Evolutionary conservation across 2,329 filamentous ascomycete genomes (phyloP).

Genomic region (Biscogniauxia sp.): DNA sequence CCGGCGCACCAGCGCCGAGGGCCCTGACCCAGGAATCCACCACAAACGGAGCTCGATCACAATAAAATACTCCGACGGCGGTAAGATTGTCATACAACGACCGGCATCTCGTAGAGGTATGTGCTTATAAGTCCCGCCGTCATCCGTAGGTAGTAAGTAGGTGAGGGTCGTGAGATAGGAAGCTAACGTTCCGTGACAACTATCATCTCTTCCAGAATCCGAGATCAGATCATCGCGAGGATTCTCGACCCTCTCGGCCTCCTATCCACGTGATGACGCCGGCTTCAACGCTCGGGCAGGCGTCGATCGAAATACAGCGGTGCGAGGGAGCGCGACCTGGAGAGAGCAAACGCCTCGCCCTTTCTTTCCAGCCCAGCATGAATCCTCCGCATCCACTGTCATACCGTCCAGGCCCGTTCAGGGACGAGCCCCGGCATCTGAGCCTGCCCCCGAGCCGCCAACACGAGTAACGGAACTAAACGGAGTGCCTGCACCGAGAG

Average conservation of each 20-base stretch:
- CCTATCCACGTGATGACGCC: neutral
- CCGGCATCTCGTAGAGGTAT: neutral
- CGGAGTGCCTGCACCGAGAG: neutral
- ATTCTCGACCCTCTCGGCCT: neutral
- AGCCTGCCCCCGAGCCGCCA: neutral
- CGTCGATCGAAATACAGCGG: neutral
- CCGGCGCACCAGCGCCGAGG: neutral
- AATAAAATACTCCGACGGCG: neutral
- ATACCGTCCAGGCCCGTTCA: neutral
- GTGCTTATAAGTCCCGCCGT: neutral
- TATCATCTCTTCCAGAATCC: neutral
- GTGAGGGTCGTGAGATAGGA: neutral
- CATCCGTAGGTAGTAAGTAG: too few species aligned
- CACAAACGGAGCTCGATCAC: neutral
- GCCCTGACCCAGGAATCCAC: neutral
- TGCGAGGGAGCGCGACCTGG: neutral
- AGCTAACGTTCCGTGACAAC: neutral
- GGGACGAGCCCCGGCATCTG: neutral
- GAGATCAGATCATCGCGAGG: neutral
- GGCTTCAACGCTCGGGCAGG: too few species aligned
- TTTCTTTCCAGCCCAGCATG: neutral
- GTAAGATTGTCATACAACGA: neutral
- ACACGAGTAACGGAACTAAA: neutral
- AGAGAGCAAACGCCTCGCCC: neutral
- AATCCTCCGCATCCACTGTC: neutral